Percentiles rank a stretch among this genome's conserved stretches.
Conservation (phyloP, 768 basidiomycete species). For the Psilocybe tampanensis region DNA sequence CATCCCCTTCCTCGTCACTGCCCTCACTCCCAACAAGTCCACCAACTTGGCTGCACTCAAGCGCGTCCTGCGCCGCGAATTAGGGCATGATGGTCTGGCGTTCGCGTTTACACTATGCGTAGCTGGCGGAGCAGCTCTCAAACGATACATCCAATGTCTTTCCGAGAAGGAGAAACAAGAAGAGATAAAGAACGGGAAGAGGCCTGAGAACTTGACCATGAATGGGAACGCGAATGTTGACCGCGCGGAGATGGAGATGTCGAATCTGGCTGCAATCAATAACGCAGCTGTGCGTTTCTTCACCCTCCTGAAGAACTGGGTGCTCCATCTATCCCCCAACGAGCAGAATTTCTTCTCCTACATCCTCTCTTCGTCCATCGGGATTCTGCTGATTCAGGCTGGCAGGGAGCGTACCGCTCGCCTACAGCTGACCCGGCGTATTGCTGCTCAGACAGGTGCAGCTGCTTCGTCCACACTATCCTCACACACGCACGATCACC, state of each 20-base stretch:
- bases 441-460: neutral
- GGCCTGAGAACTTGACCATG: neutral
- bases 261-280: neutral
- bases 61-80: constrained; percentile 54
- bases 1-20: constrained; percentile 47
- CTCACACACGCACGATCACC: constrained; percentile 1
- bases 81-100: constrained; percentile 67
- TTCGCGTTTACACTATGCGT: constrained; percentile 65
- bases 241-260: neutral
- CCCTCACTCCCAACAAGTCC: constrained; percentile 18
- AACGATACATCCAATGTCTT: constrained; percentile 31
- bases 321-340: constrained; percentile 34
- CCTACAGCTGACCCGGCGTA: neutral
- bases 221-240: neutral
- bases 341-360: constrained; percentile 65
- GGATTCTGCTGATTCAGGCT: constrained; percentile 58
- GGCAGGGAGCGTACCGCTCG: constrained; percentile 39
- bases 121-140: constrained; percentile 62
- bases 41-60: constrained; percentile 28
- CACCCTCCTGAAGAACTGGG: constrained; percentile 7
- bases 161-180: constrained; percentile 18
- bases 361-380: constrained; percentile 55
- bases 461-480: constrained; percentile 1
- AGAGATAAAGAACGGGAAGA: neutral
- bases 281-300: constrained; percentile 5